A percentile compares a stretch with the other conserved stretches of the same genome.
Conservation (phyloP, 2,329 filamentous ascomycete genomes). For the Tolypocladium nubicola region DNA sequence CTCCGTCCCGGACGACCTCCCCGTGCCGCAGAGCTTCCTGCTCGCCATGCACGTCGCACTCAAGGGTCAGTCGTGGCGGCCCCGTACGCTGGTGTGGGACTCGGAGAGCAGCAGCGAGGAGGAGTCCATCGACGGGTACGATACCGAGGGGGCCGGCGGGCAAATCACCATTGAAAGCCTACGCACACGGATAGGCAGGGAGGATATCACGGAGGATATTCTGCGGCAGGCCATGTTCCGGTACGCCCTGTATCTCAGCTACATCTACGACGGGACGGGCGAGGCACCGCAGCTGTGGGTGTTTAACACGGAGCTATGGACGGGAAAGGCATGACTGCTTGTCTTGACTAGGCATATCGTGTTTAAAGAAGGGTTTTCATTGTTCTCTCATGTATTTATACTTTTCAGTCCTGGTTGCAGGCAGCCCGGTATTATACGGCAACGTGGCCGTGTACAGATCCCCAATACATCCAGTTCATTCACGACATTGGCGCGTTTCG, state of each 20-base stretch:
- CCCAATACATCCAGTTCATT: neutral
- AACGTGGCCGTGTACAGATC: neutral
- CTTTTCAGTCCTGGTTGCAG: neutral
- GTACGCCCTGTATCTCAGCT: conserved; percentile 24
- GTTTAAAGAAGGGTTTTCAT: neutral
- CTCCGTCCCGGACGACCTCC: conserved; percentile 17
- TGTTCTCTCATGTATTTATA: neutral
- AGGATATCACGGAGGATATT: conserved; percentile 11
- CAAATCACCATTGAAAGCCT: conserved; percentile 9
- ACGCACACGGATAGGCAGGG: conserved; percentile 8
- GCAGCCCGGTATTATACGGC: neutral
- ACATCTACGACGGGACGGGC: conserved; percentile 12
- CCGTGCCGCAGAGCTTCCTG: conserved; percentile 19
- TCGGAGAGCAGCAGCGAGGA: conserved; percentile 5
- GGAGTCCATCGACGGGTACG: conserved; percentile 1
- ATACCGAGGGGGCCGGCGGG: conserved; percentile 1
- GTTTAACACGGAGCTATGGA: conserved; percentile 11
- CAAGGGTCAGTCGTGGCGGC: conserved; percentile 12
- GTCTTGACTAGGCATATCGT: neutral
- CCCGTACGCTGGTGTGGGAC: neutral
- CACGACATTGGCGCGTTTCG: neutral
- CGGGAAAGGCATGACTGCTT: neutral
- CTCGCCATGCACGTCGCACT: conserved; percentile 19
- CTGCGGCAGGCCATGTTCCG: conserved; percentile 19
- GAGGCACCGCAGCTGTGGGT: conserved; percentile 21